Conservation (phyloP, 495 filamentous ascomycete species). For the Xylaria castorea region DNA sequence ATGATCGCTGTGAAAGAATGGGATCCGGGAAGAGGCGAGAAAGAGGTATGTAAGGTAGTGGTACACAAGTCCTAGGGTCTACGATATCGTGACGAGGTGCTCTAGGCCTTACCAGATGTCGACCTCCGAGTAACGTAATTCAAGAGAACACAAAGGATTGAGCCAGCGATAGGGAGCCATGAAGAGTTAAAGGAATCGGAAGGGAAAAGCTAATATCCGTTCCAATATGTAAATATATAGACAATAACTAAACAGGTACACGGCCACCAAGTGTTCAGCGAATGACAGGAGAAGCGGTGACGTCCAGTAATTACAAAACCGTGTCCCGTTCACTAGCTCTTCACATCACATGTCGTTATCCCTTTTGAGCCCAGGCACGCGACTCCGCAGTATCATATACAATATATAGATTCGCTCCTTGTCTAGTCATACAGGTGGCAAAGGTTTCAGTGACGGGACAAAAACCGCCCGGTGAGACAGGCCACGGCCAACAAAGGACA, state of each 20-base stretch:
- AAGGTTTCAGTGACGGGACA: neutral
- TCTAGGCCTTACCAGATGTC: neutral
- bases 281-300: neutral
- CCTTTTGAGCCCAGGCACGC: neutral
- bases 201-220: neutral
- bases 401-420: neutral
- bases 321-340: neutral
- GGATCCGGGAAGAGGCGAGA: neutral
- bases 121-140: neutral
- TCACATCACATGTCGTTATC: neutral
- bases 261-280: neutral
- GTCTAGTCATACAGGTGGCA: conserved; percentile 7
- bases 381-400: neutral
- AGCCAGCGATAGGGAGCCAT: neutral
- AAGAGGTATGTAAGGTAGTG: neutral
- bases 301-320: neutral
- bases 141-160: neutral
- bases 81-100: neutral
- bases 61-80: neutral
- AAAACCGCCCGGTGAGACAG: neutral
- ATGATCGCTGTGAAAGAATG: neutral
- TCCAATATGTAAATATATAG: neutral
- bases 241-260: neutral
- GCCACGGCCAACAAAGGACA: neutral
- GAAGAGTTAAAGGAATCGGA: neutral